phyloP scores from a whole-genome alignment of 2,329 filamentous ascomycete genomes.

The Colletotrichum karsti region DNA sequence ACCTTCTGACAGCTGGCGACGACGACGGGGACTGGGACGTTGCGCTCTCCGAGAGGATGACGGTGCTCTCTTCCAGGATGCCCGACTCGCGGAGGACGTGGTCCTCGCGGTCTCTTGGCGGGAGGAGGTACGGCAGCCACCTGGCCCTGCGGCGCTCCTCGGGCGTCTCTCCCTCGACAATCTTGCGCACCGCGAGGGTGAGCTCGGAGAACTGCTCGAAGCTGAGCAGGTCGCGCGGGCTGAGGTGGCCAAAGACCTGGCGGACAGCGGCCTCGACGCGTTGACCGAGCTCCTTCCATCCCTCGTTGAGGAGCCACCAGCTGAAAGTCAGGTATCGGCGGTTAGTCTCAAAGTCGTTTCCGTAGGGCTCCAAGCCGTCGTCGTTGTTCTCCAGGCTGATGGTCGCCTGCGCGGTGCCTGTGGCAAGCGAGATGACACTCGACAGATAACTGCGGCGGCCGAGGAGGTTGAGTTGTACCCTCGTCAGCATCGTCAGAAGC shows the following conservation, averaged over 20 bases:
- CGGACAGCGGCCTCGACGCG: conserved; percentile 87
- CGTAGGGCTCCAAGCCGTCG: conserved; percentile 82
- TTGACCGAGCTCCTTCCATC: conserved; percentile 84
- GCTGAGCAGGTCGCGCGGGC: conserved; percentile 87
- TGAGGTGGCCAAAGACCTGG: conserved; percentile 88
- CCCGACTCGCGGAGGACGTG: conserved; percentile 88
- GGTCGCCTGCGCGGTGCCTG: conserved; percentile 74
- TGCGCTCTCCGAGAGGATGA: conserved; percentile 39
- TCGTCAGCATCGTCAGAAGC: conserved; percentile 89
- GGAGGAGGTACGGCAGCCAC: conserved; percentile 89
- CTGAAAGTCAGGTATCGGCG: conserved; percentile 94
- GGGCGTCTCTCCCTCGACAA: conserved; percentile 74
- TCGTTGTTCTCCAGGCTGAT: conserved; percentile 95
- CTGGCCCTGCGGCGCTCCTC: conserved; percentile 55
- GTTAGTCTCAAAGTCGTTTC: conserved; percentile 96
- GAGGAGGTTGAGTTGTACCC: conserved; percentile 96
- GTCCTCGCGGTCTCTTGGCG: conserved; percentile 79
- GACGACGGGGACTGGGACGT: conserved; percentile 51
- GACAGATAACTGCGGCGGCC: conserved; percentile 95
- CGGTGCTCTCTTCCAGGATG: conserved; percentile 66
- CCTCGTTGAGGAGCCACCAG: conserved; percentile 95
- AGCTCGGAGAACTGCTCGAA: conserved; percentile 83
- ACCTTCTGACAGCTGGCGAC: conserved; percentile 74
- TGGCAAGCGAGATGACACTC: conserved; percentile 90
- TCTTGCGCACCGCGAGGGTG: conserved; percentile 83